Evolutionary conservation across 1,139 yeast species (phyloP).

Genomic region (Scheffersomyces segobiensis): DNA sequence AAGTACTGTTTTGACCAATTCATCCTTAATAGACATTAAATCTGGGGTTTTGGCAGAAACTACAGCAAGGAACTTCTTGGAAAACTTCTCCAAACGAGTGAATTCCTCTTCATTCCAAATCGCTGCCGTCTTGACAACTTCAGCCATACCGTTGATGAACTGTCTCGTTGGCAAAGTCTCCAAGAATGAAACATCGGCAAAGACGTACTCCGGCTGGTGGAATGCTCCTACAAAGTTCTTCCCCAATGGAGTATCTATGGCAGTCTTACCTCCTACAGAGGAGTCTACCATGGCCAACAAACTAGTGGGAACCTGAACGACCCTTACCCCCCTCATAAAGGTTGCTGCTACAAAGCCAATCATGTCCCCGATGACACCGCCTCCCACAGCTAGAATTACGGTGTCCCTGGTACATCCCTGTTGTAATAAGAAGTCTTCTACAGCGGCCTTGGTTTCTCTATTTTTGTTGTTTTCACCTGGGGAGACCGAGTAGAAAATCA

Average conservation of each 20-base stretch:
- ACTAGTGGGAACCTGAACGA: conserved; percentile 92
- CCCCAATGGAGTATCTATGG: conserved; percentile 96
- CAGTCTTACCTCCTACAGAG: conserved; percentile 97
- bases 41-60: conserved; percentile 52
- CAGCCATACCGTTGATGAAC: conserved; percentile 98
- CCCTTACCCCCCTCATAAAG: conserved; percentile 97
- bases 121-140: conserved; percentile 96
- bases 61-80: conserved; percentile 64
- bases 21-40: conserved; percentile 66
- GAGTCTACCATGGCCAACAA: conserved; percentile 97
- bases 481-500: conserved; percentile 72
- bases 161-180: conserved; percentile 90
- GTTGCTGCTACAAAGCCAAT: conserved; percentile 98
- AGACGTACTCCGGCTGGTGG: conserved; percentile 91
- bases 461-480: conserved; percentile 95
- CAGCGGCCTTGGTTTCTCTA: conserved; percentile 85
- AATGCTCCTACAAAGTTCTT: conserved; percentile 96
- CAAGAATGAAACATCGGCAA: conserved; percentile 85
- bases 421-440: conserved; percentile 85
- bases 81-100: conserved; percentile 74
- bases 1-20: conserved; percentile 73
- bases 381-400: conserved; percentile 92
- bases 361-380: conserved; percentile 99
- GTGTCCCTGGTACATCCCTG: conserved; percentile 96
- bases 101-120: conserved; percentile 94